Evolutionary conservation across 176 grass and related monocot genomes (phyloP), one percentile per base, ranked within the genome.

Genomic region (Cenchrus fungigraminus): DNA sequence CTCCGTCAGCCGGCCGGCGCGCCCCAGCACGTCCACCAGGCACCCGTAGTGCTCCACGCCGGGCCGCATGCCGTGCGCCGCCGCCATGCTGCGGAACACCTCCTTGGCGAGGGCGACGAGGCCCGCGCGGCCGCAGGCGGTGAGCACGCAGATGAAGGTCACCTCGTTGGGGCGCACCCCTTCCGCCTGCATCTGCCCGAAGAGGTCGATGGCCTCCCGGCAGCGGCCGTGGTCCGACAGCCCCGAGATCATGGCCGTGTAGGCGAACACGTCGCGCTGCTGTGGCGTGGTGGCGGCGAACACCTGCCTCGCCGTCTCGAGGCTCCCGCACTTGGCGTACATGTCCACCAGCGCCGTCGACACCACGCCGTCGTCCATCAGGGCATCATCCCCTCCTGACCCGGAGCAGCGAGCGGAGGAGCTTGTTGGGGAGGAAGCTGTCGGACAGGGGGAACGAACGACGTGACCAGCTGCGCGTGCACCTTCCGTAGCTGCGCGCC

Each of bases 261-360:
- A 94, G 16, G 77, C 49, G 75, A 89, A 91, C 34, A 94, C 89
- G 82, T 94, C 92, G 4, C 82, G 74, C 65, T 79, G 73, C 47
- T 8, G 16, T 9, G 9, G 59, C 0, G 58, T 4, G 83, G 83
- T 45, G 13, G 43, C 32, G 0, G 12, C 64, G 20, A 94, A 94
- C 65, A 91, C 77, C 85, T 91, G 84, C 68, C 28, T 34, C 2
- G 92, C 87, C 31, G 54, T 64, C 17, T 87, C 80, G 34, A 94
- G 79, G 87, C 77, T 89, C 25, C 88, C 78, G 73, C 92, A 97
- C 83, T 94, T 97, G 40, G 77, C 71, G 82, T 97, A 97, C 90
- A 97, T 92, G 78, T 97, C 94, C 11, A 92, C 60, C 22, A 97
- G 86, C 61, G 90, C 82, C 9, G 92, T 91, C 12, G 71, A 78